These are phyloP conservation scores for Trichoderma koningiopsis DNA, from an alignment of 2,329 filamentous ascomycete species.

Conservation along the genomic window DNA sequence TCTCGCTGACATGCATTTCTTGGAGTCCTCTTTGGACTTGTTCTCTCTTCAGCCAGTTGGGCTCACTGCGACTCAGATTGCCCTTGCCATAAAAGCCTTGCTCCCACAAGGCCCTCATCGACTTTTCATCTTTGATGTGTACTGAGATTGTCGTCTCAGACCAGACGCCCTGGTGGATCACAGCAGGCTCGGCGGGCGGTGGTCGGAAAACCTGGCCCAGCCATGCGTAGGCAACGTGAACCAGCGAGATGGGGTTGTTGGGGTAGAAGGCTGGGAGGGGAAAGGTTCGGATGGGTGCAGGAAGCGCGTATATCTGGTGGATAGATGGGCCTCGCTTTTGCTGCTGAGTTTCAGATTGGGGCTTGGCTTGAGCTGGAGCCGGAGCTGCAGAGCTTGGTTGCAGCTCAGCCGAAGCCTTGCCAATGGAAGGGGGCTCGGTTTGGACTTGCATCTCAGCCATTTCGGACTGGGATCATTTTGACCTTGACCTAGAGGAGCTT, in stretches of 20 bases:
- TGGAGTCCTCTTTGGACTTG: slow-evolving; percentile 69
- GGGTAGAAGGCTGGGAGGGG: slow-evolving; percentile 88
- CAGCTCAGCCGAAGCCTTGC: slow-evolving; percentile 26
- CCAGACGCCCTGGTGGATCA: slow-evolving; percentile 73
- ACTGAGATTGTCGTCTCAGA: slow-evolving; percentile 80
- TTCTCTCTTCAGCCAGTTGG: slow-evolving; percentile 86
- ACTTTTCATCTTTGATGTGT: slow-evolving; percentile 75
- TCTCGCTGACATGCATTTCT: slow-evolving; percentile 74
- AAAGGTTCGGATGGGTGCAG: slow-evolving; percentile 77
- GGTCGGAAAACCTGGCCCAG: slow-evolving; percentile 71
- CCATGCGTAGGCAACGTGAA: slow-evolving; percentile 79
- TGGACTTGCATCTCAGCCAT: slow-evolving; percentile 47
- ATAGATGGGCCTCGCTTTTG: slow-evolving; percentile 49
- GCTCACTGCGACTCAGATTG: slow-evolving; percentile 88
- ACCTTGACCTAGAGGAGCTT: slow-evolving; percentile 35
- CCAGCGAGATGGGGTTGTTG: slow-evolving; percentile 84
- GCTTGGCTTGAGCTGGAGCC: slow-evolving; percentile 29
- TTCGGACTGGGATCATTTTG: slow-evolving; percentile 50
- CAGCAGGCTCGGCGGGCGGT: slow-evolving; percentile 64
- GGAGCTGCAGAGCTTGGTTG: slow-evolving; percentile 28
- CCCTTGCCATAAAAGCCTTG: slow-evolving; percentile 98
- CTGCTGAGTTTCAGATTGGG: slow-evolving; percentile 30
- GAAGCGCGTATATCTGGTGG: slow-evolving; percentile 77
- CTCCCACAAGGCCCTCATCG: slow-evolving; percentile 86
- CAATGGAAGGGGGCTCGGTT: slow-evolving; percentile 28